Evolutionary conservation across 2,329 filamentous ascomycete species (phyloP).

Genomic region (Didymella lethalis): DNA sequence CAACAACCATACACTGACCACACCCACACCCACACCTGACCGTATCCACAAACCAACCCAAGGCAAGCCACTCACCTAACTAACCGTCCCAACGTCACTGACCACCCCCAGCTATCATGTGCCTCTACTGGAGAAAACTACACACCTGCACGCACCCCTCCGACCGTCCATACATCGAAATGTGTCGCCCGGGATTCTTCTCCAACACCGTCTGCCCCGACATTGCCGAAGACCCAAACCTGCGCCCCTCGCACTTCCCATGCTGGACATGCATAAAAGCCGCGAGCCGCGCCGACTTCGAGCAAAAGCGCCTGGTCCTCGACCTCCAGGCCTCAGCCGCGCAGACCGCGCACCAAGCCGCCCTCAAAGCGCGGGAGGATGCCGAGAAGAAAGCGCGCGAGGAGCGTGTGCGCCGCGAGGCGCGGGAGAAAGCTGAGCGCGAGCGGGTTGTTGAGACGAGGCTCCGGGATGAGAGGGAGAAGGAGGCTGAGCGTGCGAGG

Average conservation of each 20-base stretch:
- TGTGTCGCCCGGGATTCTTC: constrained; percentile 33
- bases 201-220: constrained; percentile 31
- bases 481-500: constrained; percentile 24
- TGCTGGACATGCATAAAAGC: constrained; percentile 35
- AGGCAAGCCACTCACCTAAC: background rate
- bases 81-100: background rate
- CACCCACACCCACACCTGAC: background rate
- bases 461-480: constrained; percentile 24
- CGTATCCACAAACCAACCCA: background rate
- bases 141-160: constrained; percentile 34
- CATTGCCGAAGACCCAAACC: constrained; percentile 22
- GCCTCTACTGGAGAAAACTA: constrained; percentile 37
- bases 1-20: background rate
- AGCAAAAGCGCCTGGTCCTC: constrained; percentile 1
- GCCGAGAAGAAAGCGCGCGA: constrained; percentile 28
- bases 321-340: constrained; percentile 8
- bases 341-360: constrained; percentile 20
- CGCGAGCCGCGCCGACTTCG: constrained; percentile 22
- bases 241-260: constrained; percentile 32
- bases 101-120: constrained; percentile 26
- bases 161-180: constrained; percentile 34
- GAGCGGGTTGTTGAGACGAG: constrained; percentile 32
- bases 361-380: constrained; percentile 19
- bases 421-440: constrained; percentile 30
- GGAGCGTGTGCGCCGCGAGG: constrained; percentile 34